phyloP scores from a whole-genome alignment of 495 filamentous ascomycete genomes.

The Ramalina peruviana region DNA sequence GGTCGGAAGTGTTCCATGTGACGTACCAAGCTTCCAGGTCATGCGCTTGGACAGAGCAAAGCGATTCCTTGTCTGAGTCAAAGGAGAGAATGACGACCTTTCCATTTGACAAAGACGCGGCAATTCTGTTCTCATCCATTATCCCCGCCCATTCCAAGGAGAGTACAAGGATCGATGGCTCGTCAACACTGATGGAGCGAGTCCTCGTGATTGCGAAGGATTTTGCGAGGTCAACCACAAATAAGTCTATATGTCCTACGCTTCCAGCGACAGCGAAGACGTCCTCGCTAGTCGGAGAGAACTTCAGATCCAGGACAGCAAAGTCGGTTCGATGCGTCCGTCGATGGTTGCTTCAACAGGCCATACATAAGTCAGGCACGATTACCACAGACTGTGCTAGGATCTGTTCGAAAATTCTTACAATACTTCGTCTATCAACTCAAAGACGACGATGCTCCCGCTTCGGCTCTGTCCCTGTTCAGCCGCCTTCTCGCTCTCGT shows the following conservation, averaged over 20 bases:
- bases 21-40: constrained; percentile 55
- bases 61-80: constrained; percentile 13
- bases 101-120: constrained; percentile 57
- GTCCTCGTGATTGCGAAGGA: constrained; percentile 15
- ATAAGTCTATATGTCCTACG: constrained; percentile 53
- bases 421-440: constrained; percentile 20
- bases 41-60: constrained; percentile 18
- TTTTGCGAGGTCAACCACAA: constrained; percentile 22
- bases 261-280: constrained; percentile 60
- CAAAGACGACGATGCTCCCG: constrained; percentile 58
- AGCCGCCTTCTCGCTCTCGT: constrained; percentile 13
- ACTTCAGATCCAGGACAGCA: constrained; percentile 78
- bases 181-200: constrained; percentile 22
- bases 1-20: constrained; percentile 29
- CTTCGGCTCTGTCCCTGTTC: constrained; percentile 42
- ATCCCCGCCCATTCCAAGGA: constrained; percentile 58
- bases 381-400: constrained; percentile 3
- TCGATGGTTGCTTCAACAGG: constrained; percentile 13
- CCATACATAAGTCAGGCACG: neutral
- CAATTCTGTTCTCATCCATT: constrained; percentile 27
- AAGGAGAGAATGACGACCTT: constrained; percentile 34
- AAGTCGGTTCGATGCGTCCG: constrained; percentile 43
- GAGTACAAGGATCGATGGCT: constrained; percentile 46
- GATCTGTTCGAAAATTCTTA: neutral
- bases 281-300: constrained; percentile 42